Evolutionary conservation across 192 early-diverging fungal genomes (phyloP), one percentile per base, ranked within the genome.

Genomic region (Coemansia sp.): DNA sequence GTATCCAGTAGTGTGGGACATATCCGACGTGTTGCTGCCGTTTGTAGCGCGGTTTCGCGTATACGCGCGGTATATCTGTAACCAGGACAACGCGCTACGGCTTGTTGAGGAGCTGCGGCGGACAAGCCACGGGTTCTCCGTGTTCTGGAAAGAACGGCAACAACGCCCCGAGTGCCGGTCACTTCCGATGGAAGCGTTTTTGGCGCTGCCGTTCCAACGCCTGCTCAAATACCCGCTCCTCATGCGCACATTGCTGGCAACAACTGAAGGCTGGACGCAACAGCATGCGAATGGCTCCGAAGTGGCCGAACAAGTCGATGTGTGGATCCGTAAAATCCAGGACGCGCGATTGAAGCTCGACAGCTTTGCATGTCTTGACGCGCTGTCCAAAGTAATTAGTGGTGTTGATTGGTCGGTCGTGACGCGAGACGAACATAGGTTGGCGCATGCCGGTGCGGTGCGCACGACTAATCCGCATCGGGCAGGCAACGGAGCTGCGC

Each of bases 221-320:
- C 70, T 86, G 63, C 77, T 84, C 19, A 84, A 86, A 66, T 86
- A 86, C 60, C 85, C 85, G 60, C 65, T 86, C 43, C 73, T 86
- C 14, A 71, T 86, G 43, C 75, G 66, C 58, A 84, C 86, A 32
- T 69, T 86, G 57, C 70, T 86, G 11, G 66, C 58, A 8, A 61
- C 71, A 14, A 86, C 84, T 27, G 76, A 69, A 8, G 71, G 72
- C 15, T 70, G 72, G 64, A 60, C 68, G 67, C 67, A 69, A 52
- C 70, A 79, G 56, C 60, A 63, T 22, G 76, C 76, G 4, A 67
- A 70, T 22, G 76, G 71, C 14, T 56, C 66, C 5, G 29, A 35
- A 52, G 76, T 73, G 7, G 76, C 71, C 15, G 76, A 79, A 37
- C 71, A 79, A 45, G 49, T 79, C 10, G 76, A 73, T 29, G 71